These are phyloP conservation scores for Neofusicoccum umdonicola DNA, from an alignment of 2,329 filamentous ascomycete genomes.

Conservation along the genomic window DNA sequence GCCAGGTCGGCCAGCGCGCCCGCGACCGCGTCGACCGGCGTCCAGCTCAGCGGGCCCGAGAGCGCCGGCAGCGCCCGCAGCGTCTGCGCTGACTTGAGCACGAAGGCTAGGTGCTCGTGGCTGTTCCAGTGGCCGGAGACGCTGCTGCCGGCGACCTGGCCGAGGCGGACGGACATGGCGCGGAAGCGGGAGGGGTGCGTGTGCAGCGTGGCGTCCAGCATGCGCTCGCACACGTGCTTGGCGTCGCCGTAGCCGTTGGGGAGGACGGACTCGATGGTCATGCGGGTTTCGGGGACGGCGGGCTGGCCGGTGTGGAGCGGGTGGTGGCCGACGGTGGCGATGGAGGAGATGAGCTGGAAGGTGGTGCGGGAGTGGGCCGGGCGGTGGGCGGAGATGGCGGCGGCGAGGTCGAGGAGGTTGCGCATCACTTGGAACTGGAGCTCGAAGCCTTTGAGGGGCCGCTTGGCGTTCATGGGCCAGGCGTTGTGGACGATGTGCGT, in stretches of 20 bases:
- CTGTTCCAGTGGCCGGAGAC: conserved; percentile 56
- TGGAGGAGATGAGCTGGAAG: conserved; percentile 46
- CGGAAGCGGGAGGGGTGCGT: conserved; percentile 44
- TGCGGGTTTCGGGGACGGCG: conserved; percentile 45
- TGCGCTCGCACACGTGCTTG: conserved; percentile 51
- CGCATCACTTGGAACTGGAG: conserved; percentile 52
- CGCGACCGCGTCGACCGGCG: conserved; percentile 46
- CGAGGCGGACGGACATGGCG: conserved; percentile 46
- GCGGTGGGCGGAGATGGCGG: conserved; percentile 27
- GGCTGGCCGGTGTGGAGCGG: conserved; percentile 18
- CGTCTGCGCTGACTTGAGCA: conserved; percentile 52
- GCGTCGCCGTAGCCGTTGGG: conserved; percentile 53
- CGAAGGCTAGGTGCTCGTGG: conserved; percentile 50
- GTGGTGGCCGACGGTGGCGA: conserved; percentile 39
- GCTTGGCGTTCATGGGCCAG: conserved; percentile 56
- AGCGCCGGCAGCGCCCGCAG: conserved; percentile 44
- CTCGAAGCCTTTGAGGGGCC: conserved; percentile 50
- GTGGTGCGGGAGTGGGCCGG: background rate
- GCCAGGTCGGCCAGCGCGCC: conserved; percentile 33
- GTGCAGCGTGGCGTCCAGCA: conserved; percentile 50
- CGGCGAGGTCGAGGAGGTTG: conserved; percentile 49
- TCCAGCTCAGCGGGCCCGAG: conserved; percentile 45
- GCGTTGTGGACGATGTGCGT: conserved; percentile 57
- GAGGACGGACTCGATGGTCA: conserved; percentile 41
- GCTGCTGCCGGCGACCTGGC: conserved; percentile 54